These are phyloP conservation scores for Glebionis coronaria DNA, from an alignment of 129 eudicot species.

Conservation along the genomic window DNA sequence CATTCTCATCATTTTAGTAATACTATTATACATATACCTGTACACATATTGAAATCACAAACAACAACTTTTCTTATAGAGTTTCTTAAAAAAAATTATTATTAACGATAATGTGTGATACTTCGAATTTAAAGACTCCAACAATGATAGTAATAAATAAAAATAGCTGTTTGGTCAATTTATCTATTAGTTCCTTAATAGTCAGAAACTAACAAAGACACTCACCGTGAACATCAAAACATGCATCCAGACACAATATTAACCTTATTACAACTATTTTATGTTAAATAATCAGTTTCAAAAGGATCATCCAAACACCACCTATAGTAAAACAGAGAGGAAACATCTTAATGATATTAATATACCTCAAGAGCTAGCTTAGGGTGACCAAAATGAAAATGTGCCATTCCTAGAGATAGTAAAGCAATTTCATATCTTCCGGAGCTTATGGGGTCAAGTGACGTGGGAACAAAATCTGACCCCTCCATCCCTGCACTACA, in stretches of 20 bases:
- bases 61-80: neutral
- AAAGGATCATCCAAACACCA: neutral
- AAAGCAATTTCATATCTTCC: conserved; percentile 97
- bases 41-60: neutral
- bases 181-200: neutral
- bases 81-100: neutral
- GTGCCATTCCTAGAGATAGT: conserved; percentile 90
- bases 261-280: neutral
- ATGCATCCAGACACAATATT: neutral
- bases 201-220: neutral
- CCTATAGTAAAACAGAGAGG: neutral
- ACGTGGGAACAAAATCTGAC: conserved; percentile 60
- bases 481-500: conserved; percentile 99
- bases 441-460: conserved; percentile 45
- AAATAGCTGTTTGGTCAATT: neutral
- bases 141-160: neutral
- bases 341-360: conserved; percentile 22
- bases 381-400: conserved; percentile 96
- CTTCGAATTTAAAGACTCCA: neutral
- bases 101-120: neutral
- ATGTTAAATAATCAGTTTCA: neutral
- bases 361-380: conserved; percentile 84
- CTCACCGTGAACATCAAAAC: neutral
- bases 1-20: neutral
- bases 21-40: neutral